Conservation (phyloP, 83 land plant genomes). For the Picea mariana region DNA sequence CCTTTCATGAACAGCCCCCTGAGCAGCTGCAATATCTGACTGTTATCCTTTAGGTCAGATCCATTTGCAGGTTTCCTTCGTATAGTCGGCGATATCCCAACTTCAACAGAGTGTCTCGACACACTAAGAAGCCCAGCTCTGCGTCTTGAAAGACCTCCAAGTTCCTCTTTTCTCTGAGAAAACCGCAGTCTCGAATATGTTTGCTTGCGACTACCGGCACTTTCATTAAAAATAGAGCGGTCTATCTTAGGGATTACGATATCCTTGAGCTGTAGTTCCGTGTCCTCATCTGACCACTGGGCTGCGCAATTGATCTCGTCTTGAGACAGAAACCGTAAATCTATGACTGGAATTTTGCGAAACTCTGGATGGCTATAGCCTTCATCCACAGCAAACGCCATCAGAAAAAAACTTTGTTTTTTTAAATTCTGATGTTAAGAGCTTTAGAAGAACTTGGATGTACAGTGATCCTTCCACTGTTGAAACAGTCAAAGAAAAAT, state of each 20-base stretch:
- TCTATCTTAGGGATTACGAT: slow-evolving; percentile 60
- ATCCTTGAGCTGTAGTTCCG: slow-evolving; percentile 30
- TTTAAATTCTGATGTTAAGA: too few species aligned
- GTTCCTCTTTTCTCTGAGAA: slow-evolving; percentile 16
- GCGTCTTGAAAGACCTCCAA: slow-evolving; percentile 14
- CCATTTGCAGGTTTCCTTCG: background rate
- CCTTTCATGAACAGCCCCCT: slow-evolving; percentile 21
- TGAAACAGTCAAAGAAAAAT: too few species aligned
- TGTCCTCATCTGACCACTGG: slow-evolving; percentile 26
- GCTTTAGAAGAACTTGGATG: too few species aligned
- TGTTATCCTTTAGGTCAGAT: slow-evolving; percentile 25
- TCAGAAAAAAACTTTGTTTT: background rate
- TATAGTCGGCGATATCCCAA: slow-evolving; percentile 12
- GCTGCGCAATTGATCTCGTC: slow-evolving; percentile 47
- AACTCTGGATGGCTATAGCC: slow-evolving; percentile 4
- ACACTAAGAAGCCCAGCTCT: slow-evolving; percentile 20
- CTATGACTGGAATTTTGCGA: slow-evolving; percentile 36
- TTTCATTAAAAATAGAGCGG: slow-evolving; percentile 63
- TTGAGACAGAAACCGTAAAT: slow-evolving; percentile 49
- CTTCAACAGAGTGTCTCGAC: slow-evolving; percentile 22
- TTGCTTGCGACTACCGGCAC: slow-evolving; percentile 69
- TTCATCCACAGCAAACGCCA: slow-evolving; percentile 2
- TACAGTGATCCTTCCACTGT: too few species aligned
- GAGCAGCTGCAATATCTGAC: slow-evolving; percentile 27
- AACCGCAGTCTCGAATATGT: slow-evolving; percentile 65